phyloP scores from a whole-genome alignment of 129 eudicot species.

The Saposhnikovia divaricata region DNA sequence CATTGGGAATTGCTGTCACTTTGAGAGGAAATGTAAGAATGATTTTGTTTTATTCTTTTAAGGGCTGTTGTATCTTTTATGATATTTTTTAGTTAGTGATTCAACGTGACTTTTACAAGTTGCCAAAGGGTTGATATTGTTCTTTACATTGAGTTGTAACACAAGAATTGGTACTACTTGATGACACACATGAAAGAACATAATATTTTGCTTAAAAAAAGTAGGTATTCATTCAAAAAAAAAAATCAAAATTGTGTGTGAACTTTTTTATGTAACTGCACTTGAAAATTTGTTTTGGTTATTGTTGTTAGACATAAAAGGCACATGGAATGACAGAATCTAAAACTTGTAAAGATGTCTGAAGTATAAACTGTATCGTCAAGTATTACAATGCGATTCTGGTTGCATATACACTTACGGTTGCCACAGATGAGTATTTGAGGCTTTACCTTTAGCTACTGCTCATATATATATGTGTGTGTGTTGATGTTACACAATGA shows the following conservation, averaged over 20 bases:
- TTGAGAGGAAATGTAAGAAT: constrained; percentile 77
- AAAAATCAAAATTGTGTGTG: background rate
- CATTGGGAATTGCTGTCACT: constrained; percentile 83
- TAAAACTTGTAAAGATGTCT: background rate
- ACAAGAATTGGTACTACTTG: background rate
- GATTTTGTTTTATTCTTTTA: background rate
- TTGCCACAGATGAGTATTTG: background rate
- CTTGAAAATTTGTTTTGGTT: background rate
- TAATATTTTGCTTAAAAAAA: background rate
- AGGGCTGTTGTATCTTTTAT: background rate
- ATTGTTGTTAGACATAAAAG: background rate
- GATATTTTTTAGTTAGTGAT: background rate
- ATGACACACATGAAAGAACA: background rate
- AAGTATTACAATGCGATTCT: no score
- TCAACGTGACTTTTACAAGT: background rate
- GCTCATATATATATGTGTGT: no score
- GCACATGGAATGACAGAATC: background rate
- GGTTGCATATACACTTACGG: background rate
- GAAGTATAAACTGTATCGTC: background rate
- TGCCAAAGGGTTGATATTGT: background rate
- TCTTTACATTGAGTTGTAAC: background rate
- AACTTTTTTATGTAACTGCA: background rate
- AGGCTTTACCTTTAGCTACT: background rate
- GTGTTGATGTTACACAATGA: background rate
- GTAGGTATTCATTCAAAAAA: background rate